These are phyloP conservation scores for Venturia nashicola DNA, from an alignment of 2,329 filamentous ascomycete species.

Conservation along the genomic window DNA sequence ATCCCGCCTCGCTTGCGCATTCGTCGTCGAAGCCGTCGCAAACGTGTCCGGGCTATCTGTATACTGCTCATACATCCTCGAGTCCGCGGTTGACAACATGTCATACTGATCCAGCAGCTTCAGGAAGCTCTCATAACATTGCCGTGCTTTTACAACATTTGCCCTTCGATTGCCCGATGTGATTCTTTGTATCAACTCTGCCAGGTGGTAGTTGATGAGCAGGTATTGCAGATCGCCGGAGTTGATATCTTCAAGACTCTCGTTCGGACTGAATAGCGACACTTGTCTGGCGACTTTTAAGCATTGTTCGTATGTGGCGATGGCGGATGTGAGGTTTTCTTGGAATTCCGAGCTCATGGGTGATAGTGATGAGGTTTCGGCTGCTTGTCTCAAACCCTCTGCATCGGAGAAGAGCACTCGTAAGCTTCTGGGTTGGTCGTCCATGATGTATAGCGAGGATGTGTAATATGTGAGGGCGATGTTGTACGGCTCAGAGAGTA, in stretches of 20 bases:
- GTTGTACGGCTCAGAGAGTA: too few relatives aligned
- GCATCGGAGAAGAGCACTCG: conserved; percentile 42
- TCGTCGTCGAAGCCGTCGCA: conserved; percentile 52
- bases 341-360: conserved; percentile 54
- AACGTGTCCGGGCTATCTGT: conserved; percentile 61
- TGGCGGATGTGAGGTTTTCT: conserved; percentile 52
- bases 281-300: conserved; percentile 55
- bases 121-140: conserved; percentile 68
- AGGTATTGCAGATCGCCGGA: conserved; percentile 77
- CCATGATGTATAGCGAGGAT: conserved; percentile 18
- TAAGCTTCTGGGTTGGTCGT: conserved; percentile 41
- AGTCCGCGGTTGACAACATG: conserved; percentile 52
- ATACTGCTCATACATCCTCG: conserved; percentile 60
- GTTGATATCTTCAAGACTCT: conserved; percentile 73
- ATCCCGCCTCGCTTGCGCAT: conserved; percentile 60
- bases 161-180: conserved; percentile 49
- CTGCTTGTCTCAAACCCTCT: conserved; percentile 39
- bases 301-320: conserved; percentile 63
- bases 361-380: conserved; percentile 50
- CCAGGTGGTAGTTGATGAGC: conserved; percentile 63
- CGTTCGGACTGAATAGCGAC: conserved; percentile 83
- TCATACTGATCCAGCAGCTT: conserved; percentile 67
- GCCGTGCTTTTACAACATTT: conserved; percentile 51
- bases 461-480: neutral
- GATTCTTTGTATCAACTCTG: conserved; percentile 63